Conservation (phyloP, 1,284 basidiomycete species). For the Ceratobasidium sp. region DNA sequence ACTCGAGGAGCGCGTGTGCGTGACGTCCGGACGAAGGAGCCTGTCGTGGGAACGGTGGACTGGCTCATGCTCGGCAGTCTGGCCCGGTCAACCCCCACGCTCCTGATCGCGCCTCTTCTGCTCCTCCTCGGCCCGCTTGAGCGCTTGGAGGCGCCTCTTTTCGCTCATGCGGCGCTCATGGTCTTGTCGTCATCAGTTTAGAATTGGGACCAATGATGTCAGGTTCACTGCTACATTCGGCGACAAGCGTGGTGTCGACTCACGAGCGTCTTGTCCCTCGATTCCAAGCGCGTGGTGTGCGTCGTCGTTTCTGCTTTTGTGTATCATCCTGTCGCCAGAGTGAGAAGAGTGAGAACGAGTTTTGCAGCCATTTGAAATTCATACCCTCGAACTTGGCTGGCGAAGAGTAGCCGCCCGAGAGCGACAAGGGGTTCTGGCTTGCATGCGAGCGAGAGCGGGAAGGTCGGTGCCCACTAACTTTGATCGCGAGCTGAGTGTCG, state of each 20-base stretch:
- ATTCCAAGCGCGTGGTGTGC: constrained; percentile 25
- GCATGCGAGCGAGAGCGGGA: too few relatives aligned
- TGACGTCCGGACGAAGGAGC: constrained; percentile 14
- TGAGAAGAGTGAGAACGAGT: constrained; percentile 10
- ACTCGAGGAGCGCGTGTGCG: constrained; percentile 41
- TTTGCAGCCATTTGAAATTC: constrained; percentile 39
- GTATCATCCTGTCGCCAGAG: constrained; percentile 32
- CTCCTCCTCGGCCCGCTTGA: constrained; percentile 13
- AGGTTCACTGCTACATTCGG: constrained; percentile 16
- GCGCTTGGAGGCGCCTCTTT: constrained; percentile 13
- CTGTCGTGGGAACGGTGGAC: constrained; percentile 1
- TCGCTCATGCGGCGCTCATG: constrained; percentile 33
- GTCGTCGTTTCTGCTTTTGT: constrained; percentile 40
- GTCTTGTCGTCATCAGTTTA: constrained; percentile 19
- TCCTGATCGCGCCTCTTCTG: constrained; percentile 15
- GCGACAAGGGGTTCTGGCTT: too few relatives aligned
- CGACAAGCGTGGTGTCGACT: constrained; percentile 11
- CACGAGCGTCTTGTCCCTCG: constrained; percentile 28
- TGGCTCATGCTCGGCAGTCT: constrained; percentile 8
- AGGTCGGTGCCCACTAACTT: too few relatives aligned
- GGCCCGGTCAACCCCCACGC: too few relatives aligned
- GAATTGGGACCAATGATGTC: neutral
- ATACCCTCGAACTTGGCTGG: constrained; percentile 39
- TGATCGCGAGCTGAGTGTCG: too few relatives aligned
- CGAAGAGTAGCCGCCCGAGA: neutral